Evolutionary conservation across 805 yeast species (phyloP).

Genomic region (Zygoascus ofunaensis): DNA sequence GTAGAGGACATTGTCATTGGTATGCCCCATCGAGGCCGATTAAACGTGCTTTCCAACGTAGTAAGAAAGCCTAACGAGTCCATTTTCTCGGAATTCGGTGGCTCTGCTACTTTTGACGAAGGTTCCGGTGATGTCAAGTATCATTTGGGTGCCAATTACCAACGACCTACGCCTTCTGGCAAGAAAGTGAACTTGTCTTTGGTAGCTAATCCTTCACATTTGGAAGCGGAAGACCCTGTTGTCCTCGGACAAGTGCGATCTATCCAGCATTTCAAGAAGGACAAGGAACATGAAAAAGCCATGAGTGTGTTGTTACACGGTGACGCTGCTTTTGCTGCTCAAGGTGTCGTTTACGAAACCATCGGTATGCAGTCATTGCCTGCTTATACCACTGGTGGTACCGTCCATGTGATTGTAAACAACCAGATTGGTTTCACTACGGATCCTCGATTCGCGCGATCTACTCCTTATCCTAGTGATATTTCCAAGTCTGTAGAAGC

Average conservation of each 20-base stretch:
- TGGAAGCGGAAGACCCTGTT: slow-evolving; percentile 98
- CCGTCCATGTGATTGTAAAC: slow-evolving; percentile 89
- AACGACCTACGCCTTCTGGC: slow-evolving; percentile 98
- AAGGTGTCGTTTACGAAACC: slow-evolving; percentile 98
- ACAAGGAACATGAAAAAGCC: slow-evolving; percentile 77
- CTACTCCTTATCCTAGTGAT: slow-evolving; percentile 97
- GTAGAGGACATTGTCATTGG: slow-evolving; percentile 95
- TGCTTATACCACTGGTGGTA: slow-evolving; percentile 97
- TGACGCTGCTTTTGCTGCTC: slow-evolving; percentile 98
- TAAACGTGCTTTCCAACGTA: slow-evolving; percentile 94
- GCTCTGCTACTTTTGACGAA: slow-evolving; percentile 82
- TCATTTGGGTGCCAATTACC: slow-evolving; percentile 98
- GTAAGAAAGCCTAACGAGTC: slow-evolving; percentile 98
- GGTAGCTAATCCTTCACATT: slow-evolving; percentile 98
- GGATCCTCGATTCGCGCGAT: slow-evolving; percentile 94
- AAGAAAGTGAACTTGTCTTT: slow-evolving; percentile 88
- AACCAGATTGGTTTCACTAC: slow-evolving; percentile 99
- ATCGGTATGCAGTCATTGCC: slow-evolving; percentile 90
- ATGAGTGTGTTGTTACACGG: slow-evolving; percentile 92
- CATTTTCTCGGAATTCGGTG: slow-evolving; percentile 91
- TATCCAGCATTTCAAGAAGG: slow-evolving; percentile 82
- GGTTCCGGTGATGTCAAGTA: slow-evolving; percentile 99
- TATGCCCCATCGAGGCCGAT: slow-evolving; percentile 99
- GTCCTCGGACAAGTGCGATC: slow-evolving; percentile 98
- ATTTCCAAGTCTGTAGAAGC: slow-evolving; percentile 94